Percentiles rank a stretch among this genome's conserved stretches.
Evolutionary conservation across 2,329 filamentous ascomycete species (phyloP).

Genomic region (Podosphaera fusca): DNA sequence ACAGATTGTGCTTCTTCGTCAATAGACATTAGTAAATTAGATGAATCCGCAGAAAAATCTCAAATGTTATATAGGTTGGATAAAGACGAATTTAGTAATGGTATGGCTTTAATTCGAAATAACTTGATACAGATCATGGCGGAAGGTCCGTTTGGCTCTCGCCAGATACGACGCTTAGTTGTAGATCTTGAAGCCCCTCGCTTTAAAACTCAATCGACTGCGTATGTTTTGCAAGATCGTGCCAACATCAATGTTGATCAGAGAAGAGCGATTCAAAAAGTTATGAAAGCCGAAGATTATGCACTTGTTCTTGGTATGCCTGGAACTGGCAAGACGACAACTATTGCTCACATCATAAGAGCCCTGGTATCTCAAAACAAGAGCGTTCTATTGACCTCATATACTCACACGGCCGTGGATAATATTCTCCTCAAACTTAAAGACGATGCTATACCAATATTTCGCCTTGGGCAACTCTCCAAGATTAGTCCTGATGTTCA

Average conservation of each 20-base stretch:
- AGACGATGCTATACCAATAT: constrained; percentile 49
- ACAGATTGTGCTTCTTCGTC: constrained; percentile 29
- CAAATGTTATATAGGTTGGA: constrained; percentile 63
- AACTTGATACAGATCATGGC: constrained; percentile 88
- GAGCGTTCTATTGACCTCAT: constrained; percentile 78
- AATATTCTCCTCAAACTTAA: constrained; percentile 90
- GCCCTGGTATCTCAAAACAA: constrained; percentile 75
- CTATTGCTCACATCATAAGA: constrained; percentile 89
- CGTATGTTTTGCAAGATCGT: constrained; percentile 37
- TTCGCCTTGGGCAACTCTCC: constrained; percentile 64
- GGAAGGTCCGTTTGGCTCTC: constrained; percentile 45
- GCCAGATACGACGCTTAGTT: constrained; percentile 54
- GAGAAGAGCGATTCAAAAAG: constrained; percentile 66
- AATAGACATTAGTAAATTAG: constrained; percentile 18
- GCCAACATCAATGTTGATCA: constrained; percentile 71
- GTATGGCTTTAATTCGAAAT: constrained; percentile 84
- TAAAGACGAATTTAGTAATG: constrained; percentile 96
- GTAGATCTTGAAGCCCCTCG: constrained; percentile 51
- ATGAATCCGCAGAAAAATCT: constrained; percentile 27
- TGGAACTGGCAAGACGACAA: constrained; percentile 93
- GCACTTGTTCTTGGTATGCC: constrained; percentile 97
- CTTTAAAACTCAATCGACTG: constrained; percentile 45
- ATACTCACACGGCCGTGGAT: constrained; percentile 93
- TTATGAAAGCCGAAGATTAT: constrained; percentile 89
- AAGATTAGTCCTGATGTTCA: constrained; percentile 80